These are phyloP conservation scores for Scheffersomyces lignicola DNA, from an alignment of 1,139 yeast genomes.

Conservation along the genomic window DNA sequence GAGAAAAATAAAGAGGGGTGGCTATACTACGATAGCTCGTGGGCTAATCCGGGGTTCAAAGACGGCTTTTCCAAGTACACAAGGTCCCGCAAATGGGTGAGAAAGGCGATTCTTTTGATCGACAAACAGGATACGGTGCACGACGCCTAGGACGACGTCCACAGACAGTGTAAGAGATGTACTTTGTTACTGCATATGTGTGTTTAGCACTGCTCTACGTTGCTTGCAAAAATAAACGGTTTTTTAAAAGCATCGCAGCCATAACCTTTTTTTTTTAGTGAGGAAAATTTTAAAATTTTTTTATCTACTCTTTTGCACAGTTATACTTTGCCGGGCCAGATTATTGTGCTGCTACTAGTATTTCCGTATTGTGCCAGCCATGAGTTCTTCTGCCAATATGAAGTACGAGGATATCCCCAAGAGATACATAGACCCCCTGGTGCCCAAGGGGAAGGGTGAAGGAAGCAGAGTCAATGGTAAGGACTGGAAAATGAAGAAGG, in stretches of 20 bases:
- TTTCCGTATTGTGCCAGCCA: slow-evolving; percentile 8
- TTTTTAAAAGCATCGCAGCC: not conserved
- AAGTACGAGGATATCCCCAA: slow-evolving; percentile 28
- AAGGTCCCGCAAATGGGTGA: slow-evolving; percentile 49
- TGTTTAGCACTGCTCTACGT: too few relatives aligned
- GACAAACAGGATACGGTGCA: slow-evolving; percentile 37
- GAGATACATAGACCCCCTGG: slow-evolving; percentile 26
- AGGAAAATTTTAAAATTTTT: slow-evolving; percentile 6
- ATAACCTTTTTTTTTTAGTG: slow-evolving; percentile 4
- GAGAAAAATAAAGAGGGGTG: slow-evolving; percentile 46
- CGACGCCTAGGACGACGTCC: slow-evolving; percentile 16
- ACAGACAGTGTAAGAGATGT: not conserved
- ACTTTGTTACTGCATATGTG: too few relatives aligned
- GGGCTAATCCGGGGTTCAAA: slow-evolving; percentile 40
- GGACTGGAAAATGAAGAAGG: slow-evolving; percentile 56
- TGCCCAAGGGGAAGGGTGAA: slow-evolving; percentile 32
- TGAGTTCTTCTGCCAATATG: slow-evolving; percentile 28
- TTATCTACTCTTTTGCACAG: not conserved
- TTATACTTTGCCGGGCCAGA: slow-evolving; percentile 1
- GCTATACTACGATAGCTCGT: slow-evolving; percentile 52
- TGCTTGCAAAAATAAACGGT: not conserved
- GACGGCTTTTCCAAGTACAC: slow-evolving; percentile 56
- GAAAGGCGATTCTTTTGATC: slow-evolving; percentile 47
- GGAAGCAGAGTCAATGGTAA: slow-evolving; percentile 55
- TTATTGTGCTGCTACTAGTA: not conserved